phyloP scores from a whole-genome alignment of 805 yeast species.

The Starmera amethionina region DNA sequence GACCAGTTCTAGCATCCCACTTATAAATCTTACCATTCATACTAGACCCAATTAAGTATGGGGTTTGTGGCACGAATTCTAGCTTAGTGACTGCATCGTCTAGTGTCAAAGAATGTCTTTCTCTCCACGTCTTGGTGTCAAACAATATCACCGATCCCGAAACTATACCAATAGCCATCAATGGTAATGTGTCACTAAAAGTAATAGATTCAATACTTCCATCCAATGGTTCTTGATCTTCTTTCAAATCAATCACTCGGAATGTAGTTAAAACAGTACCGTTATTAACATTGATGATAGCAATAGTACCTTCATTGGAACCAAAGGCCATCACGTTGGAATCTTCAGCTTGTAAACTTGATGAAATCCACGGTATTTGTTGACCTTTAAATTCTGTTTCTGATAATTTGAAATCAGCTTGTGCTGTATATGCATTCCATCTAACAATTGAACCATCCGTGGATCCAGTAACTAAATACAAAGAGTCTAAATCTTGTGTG shows the following conservation, averaged over 20 bases:
- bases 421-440: constrained; percentile 83
- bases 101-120: constrained; percentile 58
- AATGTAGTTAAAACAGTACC: constrained; percentile 64
- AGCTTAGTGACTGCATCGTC: constrained; percentile 84
- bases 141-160: constrained; percentile 78
- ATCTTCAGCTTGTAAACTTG: constrained; percentile 40
- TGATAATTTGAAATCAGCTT: constrained; percentile 55
- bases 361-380: constrained; percentile 85
- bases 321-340: constrained; percentile 64
- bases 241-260: constrained; percentile 49
- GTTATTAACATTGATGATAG: constrained; percentile 63
- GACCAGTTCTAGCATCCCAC: constrained; percentile 87
- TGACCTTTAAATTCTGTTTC: constrained; percentile 59
- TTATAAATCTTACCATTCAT: constrained; percentile 82
- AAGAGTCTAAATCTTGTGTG: constrained; percentile 42
- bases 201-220: constrained; percentile 72
- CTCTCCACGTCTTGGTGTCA: constrained; percentile 80
- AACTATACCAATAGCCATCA: constrained; percentile 84
- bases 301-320: constrained; percentile 78
- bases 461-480: constrained; percentile 64
- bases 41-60: constrained; percentile 56
- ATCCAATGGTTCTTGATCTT: constrained; percentile 48
- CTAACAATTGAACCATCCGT: constrained; percentile 81
- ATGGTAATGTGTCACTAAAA: constrained; percentile 59
- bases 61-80: constrained; percentile 47